A percentile compares a stretch with the other conserved stretches of the same genome.
Evolutionary conservation across 306 rosid species (phyloP).

Genomic region (Abrus precatorius): DNA sequence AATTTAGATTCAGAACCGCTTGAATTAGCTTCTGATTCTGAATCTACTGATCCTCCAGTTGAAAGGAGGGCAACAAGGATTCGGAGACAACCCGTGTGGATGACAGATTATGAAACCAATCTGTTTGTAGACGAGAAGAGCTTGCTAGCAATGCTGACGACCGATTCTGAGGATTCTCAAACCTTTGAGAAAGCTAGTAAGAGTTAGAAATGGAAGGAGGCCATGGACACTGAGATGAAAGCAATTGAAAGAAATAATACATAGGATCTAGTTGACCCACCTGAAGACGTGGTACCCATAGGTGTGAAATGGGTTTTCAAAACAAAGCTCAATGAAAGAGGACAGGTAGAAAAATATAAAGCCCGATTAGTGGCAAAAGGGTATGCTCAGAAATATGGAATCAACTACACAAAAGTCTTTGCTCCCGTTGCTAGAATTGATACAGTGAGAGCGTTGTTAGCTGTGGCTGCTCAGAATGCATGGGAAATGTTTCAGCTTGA

Average conservation of each 20-base stretch:
- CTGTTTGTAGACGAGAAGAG: not conserved
- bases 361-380: not conserved
- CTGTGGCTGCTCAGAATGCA: no score
- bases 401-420: not conserved
- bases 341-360: no score
- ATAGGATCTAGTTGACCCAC: not conserved
- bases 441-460: no score
- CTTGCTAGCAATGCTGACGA: not conserved
- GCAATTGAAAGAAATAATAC: not conserved
- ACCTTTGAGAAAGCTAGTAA: not conserved
- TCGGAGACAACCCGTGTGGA: not conserved
- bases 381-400: not conserved
- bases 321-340: not conserved
- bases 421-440: no score
- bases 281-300: not conserved
- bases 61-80: not conserved
- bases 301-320: conserved; percentile 6
- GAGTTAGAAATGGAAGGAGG: not conserved
- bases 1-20: not conserved
- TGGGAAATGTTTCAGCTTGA: no score
- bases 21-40: not conserved
- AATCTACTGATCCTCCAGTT: conserved; percentile 7
- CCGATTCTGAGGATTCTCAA: not conserved
- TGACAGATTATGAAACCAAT: not conserved
- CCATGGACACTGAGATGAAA: not conserved